Conservation (phyloP, 345 rosid genomes). For the Syzygium oleosum region DNA sequence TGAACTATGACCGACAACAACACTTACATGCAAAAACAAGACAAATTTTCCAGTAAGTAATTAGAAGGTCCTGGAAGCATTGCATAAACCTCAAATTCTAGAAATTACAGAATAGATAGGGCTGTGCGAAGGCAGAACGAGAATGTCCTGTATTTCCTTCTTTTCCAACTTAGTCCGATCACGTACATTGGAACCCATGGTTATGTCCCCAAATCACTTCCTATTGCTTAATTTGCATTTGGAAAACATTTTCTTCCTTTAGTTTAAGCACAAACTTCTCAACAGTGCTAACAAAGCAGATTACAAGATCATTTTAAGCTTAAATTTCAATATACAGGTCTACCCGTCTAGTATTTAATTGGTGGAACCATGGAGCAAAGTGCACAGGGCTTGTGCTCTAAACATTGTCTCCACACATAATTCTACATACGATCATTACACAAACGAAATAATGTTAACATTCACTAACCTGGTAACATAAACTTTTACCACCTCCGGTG, state of each 20-base stretch:
- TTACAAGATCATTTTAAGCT: neutral
- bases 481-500: conserved; percentile 91
- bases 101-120: neutral
- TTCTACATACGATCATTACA: neutral
- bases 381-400: neutral
- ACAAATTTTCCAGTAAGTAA: neutral
- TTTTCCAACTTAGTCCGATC: neutral
- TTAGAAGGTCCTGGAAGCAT: neutral
- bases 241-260: neutral
- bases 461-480: conserved; percentile 72
- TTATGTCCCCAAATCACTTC: neutral
- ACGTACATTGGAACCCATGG: neutral
- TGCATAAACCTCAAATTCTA: neutral
- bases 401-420: neutral
- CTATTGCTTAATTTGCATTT: neutral
- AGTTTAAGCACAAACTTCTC: neutral
- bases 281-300: neutral
- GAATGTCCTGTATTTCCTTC: neutral
- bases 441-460: neutral
- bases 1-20: neutral
- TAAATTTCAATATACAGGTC: neutral
- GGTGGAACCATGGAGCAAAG: neutral
- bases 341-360: neutral
- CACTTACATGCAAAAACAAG: neutral
- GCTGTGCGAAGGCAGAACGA: neutral